Evolutionary conservation across 495 filamentous ascomycete species (phyloP).

Genomic region (Penicillium parvum): DNA sequence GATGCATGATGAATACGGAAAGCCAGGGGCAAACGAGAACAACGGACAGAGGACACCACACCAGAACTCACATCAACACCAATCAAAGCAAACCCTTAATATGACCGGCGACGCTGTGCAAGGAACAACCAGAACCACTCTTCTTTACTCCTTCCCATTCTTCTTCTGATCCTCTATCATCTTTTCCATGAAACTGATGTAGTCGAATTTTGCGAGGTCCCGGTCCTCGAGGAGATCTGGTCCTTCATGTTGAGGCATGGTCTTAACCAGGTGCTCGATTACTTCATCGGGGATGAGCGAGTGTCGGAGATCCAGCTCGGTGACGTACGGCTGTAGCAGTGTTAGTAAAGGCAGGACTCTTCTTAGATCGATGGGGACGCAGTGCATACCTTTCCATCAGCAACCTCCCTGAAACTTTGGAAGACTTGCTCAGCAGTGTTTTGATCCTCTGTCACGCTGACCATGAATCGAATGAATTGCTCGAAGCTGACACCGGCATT

Average conservation of each 20-base stretch:
- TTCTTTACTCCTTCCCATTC: slow-evolving; percentile 30
- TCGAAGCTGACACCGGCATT: slow-evolving; percentile 80
- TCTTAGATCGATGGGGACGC: not conserved
- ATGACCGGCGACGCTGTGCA: slow-evolving; percentile 29
- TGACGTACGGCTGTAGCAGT: slow-evolving; percentile 73
- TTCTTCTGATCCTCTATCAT: slow-evolving; percentile 44
- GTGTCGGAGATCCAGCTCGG: slow-evolving; percentile 92
- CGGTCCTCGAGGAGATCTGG: slow-evolving; percentile 76
- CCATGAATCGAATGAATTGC: slow-evolving; percentile 99
- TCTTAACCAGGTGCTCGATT: slow-evolving; percentile 83
- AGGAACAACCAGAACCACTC: slow-evolving; percentile 15
- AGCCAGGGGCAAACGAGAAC: slow-evolving; percentile 7
- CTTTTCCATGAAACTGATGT: slow-evolving; percentile 88
- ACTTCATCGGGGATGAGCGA: slow-evolving; percentile 92
- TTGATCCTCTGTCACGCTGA: slow-evolving; percentile 96
- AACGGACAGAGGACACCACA: slow-evolving; percentile 11
- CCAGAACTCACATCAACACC: slow-evolving; percentile 15
- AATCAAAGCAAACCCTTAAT: slow-evolving; percentile 18
- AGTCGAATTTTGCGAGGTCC: slow-evolving; percentile 77
- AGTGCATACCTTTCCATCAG: slow-evolving; percentile 77
- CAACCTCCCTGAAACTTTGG: slow-evolving; percentile 93
- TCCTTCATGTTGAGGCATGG: slow-evolving; percentile 76
- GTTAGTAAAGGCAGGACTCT: slow-evolving; percentile 8
- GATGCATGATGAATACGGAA: slow-evolving; percentile 31
- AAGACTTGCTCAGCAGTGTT: slow-evolving; percentile 98